Base-by-base conservation (phyloP, 2,329 filamentous ascomycete genomes). In the Sporothrix curviconia region DNA sequence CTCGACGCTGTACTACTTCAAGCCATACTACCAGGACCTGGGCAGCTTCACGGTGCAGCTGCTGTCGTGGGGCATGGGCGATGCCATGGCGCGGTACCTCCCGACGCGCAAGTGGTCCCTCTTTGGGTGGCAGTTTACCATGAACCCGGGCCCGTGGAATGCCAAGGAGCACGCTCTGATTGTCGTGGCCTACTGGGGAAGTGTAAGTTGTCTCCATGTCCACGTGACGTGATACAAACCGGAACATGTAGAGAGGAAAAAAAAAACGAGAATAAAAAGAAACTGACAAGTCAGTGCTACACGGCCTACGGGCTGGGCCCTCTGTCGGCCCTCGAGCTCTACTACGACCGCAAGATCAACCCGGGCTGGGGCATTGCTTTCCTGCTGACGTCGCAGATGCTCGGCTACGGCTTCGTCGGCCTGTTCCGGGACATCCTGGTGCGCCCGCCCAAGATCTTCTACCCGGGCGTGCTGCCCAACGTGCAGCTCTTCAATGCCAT, bases 81-180 rank as follows among this genome's bases (percentile, higher is more conserved):
- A 64, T 12, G 56, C 56, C 12, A 66, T 70, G 66, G 63, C 64
- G 9, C 61, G 59, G 19, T 64, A 60, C 25, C 61, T 69, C 4
- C 68, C 69, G 1, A 67, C 60, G 28, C 60, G 59, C 44, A 55
- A 56, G 3, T 62, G 63, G 22, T 63, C 53, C 15, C 50, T 64
- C 4, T 67, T 70, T 53, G 67, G 68, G 5, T 63, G 59, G 17
- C 63, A 64, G 11, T 71, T 67, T 59, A 69, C 60, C 52, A 59
- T 69, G 50, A 71, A 70, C 42, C 67, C 68, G 11, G 67, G 65
- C 2, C 67, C 66, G 6, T 70, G 66, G 67, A 69, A 70, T 49
- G 65, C 66, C 12, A 70, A 70, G 52, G 68, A 69, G 60, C 69
- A 69, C 44, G 67, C 66, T 7, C 47, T 70, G 15, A 65, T 70